A percentile compares a stretch with the other conserved stretches of the same genome.
These are phyloP conservation scores for Xylaria venustula DNA, from an alignment of 495 filamentous ascomycete genomes.

Conservation along the genomic window DNA sequence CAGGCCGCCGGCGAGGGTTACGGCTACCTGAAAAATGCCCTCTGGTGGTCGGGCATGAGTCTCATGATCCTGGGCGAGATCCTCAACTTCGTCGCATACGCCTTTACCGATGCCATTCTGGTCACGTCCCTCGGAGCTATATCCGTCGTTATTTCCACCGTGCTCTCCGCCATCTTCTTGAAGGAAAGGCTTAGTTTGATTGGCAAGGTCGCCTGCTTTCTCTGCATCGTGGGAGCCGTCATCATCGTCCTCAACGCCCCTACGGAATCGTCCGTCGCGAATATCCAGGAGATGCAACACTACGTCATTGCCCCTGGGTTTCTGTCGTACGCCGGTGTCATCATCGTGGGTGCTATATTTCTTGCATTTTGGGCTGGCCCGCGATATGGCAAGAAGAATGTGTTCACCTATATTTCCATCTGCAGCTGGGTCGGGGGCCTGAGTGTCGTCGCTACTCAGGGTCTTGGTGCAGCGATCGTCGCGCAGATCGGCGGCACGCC, in stretches of 20 bases:
- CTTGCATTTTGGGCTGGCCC: constrained; percentile 83
- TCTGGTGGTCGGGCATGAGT: constrained; percentile 96
- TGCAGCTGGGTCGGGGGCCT: constrained; percentile 93
- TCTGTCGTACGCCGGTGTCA: constrained; percentile 76
- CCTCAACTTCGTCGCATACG: constrained; percentile 97
- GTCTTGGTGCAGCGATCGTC: constrained; percentile 86
- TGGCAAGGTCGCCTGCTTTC: constrained; percentile 92
- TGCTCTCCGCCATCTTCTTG: constrained; percentile 92
- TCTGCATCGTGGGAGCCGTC: constrained; percentile 89
- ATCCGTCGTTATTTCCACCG: constrained; percentile 89
- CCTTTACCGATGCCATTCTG: constrained; percentile 94
- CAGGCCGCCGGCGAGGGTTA: constrained; percentile 97
- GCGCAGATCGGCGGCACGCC: constrained; percentile 73
- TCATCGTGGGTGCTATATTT: constrained; percentile 70
- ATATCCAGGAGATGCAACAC: constrained; percentile 89
- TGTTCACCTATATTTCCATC: constrained; percentile 95
- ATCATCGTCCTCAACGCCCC: constrained; percentile 95
- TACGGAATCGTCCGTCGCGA: constrained; percentile 73
- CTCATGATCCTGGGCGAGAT: constrained; percentile 97
- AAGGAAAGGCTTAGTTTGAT: constrained; percentile 95
- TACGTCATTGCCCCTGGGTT: constrained; percentile 90
- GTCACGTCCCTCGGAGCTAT: constrained; percentile 95
- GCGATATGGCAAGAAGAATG: constrained; percentile 90
- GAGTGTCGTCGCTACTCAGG: constrained; percentile 94
- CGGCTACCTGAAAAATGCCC: constrained; percentile 93